phyloP scores from a whole-genome alignment of 495 filamentous ascomycete species.

The Tuber calosporum region DNA sequence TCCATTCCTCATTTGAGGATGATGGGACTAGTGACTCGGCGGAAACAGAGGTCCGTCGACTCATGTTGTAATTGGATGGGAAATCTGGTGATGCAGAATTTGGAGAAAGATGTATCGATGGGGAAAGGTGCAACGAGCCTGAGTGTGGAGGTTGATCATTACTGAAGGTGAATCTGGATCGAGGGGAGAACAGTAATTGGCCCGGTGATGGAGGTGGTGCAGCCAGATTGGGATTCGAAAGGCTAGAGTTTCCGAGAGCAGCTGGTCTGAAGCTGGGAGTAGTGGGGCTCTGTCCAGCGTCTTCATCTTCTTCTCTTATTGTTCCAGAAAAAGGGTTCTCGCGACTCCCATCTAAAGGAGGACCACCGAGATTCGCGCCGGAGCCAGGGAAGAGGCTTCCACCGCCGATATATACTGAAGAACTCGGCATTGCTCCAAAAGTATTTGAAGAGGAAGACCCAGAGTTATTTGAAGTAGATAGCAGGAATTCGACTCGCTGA shows the following conservation, averaged over 20 bases:
- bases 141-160: constrained; percentile 45
- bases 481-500: constrained; percentile 52
- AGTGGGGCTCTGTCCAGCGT: constrained; percentile 51
- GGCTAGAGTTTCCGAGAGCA: constrained; percentile 31
- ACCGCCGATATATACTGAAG: constrained; percentile 46
- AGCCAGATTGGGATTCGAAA: constrained; percentile 15
- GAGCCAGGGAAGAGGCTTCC: constrained; percentile 50
- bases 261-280: constrained; percentile 47
- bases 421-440: constrained; percentile 29
- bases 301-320: constrained; percentile 53
- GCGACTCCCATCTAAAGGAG: constrained; percentile 46
- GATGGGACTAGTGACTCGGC: constrained; percentile 91
- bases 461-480: constrained; percentile 40
- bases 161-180: constrained; percentile 48
- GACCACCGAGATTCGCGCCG: constrained; percentile 29
- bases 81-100: constrained; percentile 56
- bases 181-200: constrained; percentile 30
- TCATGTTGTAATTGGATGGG: constrained; percentile 88
- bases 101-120: constrained; percentile 40
- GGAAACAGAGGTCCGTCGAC: constrained; percentile 88
- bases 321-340: constrained; percentile 44
- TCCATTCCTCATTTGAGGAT: constrained; percentile 78
- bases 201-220: constrained; percentile 19
- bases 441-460: constrained; percentile 25
- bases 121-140: constrained; percentile 35